Evolutionary conservation across 345 rosid genomes (phyloP), one percentile per base, ranked within the genome.

Genomic region (Hibiscus tridactylites): DNA sequence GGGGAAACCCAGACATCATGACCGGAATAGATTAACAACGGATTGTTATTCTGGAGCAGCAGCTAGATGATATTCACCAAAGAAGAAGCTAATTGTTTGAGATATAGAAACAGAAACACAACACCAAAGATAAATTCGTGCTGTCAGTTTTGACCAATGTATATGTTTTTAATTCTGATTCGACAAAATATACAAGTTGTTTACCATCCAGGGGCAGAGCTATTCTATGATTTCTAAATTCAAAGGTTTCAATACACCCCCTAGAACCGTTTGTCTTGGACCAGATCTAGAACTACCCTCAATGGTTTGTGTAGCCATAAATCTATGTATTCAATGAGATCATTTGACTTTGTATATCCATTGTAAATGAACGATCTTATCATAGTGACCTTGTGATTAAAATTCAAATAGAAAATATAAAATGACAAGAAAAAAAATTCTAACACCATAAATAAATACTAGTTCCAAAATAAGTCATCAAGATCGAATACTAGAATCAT

Each of bases 11-110:
- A 87, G 88, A 87, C 88, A 84, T 90, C 86, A 82, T 79, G 68
- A 84, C 88, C 86, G 63, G 81, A 85, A 85, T 87, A 84, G 87
- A 87, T 84, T 19, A 87, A 88, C 92, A 88, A 84, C 84, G 75
- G 85, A 86, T 71, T 59, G 66, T 75, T 71, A 44, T 73, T 71
- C 68, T 49, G 53, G 26, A 44, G 65, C 68, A 68, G n/a, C 50
- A 58, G 50, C 44, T 29, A 53, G 24, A 50, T 68, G 39, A 68
- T 21, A 56, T 56, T 21, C 4, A 28, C 42, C 11, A 50, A 50
- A n/a, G 11, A 37, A 21, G 28, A 68, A 29, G 42, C 58, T 50
- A 29, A 66, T 28, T 47, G 37, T 67, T 67, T 49, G 15, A 26
- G 13, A 67, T 49, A 49, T 28, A 44, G 26, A 49, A 50, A 68